Percentiles rank a stretch among this genome's conserved stretches.
These are phyloP conservation scores for Alternaria alternata DNA, from an alignment of 2,329 filamentous ascomycete genomes.

Conservation along the genomic window DNA sequence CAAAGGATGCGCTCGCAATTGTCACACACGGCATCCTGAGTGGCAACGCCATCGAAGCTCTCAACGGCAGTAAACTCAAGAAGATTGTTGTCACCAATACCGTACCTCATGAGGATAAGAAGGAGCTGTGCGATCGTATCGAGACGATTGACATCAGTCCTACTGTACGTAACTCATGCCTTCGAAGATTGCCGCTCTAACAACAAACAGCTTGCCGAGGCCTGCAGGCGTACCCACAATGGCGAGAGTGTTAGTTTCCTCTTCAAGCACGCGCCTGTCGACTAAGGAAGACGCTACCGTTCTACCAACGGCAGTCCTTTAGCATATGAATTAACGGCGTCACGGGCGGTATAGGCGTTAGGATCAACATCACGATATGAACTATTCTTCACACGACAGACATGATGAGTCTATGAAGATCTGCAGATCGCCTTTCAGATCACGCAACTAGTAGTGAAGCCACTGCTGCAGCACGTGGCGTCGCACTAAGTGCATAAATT, in stretches of 20 bases:
- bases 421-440: constrained; percentile 17
- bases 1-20: constrained; percentile 88
- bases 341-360: constrained; percentile 17
- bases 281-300: constrained; percentile 31
- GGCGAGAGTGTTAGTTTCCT: constrained; percentile 74
- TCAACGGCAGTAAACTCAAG: constrained; percentile 79
- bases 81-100: constrained; percentile 92
- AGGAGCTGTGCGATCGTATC: constrained; percentile 77
- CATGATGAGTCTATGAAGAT: constrained; percentile 12
- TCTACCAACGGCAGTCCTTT: constrained; percentile 15
- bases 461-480: constrained; percentile 24
- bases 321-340: constrained; percentile 26
- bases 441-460: constrained; percentile 20
- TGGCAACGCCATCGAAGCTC: constrained; percentile 84
- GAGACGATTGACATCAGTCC: constrained; percentile 92
- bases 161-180: constrained; percentile 60
- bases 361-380: constrained; percentile 13
- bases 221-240: constrained; percentile 76
- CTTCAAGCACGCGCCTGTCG: constrained; percentile 71
- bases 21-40: constrained; percentile 94
- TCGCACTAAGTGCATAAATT: constrained; percentile 28
- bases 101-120: constrained; percentile 81
- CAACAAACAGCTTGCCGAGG: constrained; percentile 66
- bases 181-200: constrained; percentile 20
- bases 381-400: constrained; percentile 7